Percentiles rank a stretch among this genome's conserved stretches.
Conservation (phyloP, 352 stramenopile genomes). For the Phytophthora sp. region DNA sequence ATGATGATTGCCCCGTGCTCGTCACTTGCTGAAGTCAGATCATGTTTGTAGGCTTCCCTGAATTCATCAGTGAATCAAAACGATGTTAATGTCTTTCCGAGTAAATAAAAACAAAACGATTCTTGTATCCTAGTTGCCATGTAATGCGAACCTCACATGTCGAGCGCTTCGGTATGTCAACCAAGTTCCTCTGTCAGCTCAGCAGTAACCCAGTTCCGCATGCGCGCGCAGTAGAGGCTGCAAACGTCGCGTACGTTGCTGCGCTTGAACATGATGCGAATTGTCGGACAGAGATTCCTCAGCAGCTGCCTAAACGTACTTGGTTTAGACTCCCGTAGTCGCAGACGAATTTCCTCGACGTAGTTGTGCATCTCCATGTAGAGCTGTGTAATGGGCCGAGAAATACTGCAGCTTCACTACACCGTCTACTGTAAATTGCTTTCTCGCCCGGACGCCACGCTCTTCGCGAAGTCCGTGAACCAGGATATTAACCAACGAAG, state of each 20-base stretch:
- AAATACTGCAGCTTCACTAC: neutral
- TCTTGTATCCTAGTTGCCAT: conserved; percentile 11
- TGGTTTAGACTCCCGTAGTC: neutral
- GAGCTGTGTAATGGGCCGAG: neutral
- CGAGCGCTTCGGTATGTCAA: conserved; percentile 1
- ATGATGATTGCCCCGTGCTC: too few species aligned
- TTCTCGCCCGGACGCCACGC: neutral
- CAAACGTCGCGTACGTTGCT: conserved; percentile 18
- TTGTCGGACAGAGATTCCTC: conserved; percentile 1
- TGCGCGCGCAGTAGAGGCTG: neutral
- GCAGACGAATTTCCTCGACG: neutral
- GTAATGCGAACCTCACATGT: too few species aligned
- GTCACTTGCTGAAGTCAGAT: neutral
- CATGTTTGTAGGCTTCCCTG: conserved; percentile 17
- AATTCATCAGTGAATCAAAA: conserved; percentile 3
- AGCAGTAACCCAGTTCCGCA: neutral
- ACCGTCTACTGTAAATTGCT: neutral
- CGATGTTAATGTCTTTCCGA: too few species aligned
- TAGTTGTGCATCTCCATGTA: neutral
- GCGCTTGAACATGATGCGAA: conserved; percentile 7
- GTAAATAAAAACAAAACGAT: too few species aligned
- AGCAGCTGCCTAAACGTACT: neutral
- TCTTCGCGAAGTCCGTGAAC: neutral
- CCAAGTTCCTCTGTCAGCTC: conserved; percentile 10
- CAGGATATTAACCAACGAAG: neutral